Percentiles rank a stretch among this genome's conserved stretches.
Evolutionary conservation across 169 alveolate genomes (phyloP).

Genomic region (Perkinsus marinus): DNA sequence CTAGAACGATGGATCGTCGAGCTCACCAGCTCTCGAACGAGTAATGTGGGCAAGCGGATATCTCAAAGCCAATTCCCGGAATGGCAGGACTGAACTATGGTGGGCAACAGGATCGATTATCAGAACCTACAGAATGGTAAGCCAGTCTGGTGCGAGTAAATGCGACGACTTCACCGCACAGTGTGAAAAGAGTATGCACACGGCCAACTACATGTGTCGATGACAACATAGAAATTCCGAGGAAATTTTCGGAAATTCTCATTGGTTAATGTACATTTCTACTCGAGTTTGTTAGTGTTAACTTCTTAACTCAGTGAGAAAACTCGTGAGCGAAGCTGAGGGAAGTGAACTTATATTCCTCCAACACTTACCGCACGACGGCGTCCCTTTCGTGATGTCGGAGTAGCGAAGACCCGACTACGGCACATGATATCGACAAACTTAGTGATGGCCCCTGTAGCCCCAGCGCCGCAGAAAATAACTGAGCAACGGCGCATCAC

Average conservation of each 20-base stretch:
- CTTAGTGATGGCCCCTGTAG: constrained; percentile 16
- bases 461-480: constrained; percentile 34
- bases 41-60: not conserved
- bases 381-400: not conserved
- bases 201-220: too few relatives aligned
- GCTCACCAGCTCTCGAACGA: not conserved
- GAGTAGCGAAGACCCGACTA: not conserved
- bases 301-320: too few relatives aligned
- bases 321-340: too few relatives aligned
- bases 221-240: too few relatives aligned
- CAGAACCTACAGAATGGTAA: not conserved
- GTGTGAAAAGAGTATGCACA: not conserved
- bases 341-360: too few relatives aligned
- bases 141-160: not conserved
- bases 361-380: not conserved
- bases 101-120: constrained; percentile 29
- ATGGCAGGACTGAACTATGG: constrained; percentile 28
- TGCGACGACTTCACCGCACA: too few relatives aligned
- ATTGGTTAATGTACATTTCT: too few relatives aligned
- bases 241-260: too few relatives aligned
- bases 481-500: not conserved
- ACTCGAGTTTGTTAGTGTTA: too few relatives aligned
- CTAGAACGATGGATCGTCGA: not conserved
- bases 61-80: constrained; percentile 9
- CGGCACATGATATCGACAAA: constrained; percentile 6